Percentiles rank a stretch among this genome's conserved stretches.
Evolutionary conservation across 2,329 filamentous ascomycete species (phyloP).

Genomic region (Aspergillus pseudoterreus): DNA sequence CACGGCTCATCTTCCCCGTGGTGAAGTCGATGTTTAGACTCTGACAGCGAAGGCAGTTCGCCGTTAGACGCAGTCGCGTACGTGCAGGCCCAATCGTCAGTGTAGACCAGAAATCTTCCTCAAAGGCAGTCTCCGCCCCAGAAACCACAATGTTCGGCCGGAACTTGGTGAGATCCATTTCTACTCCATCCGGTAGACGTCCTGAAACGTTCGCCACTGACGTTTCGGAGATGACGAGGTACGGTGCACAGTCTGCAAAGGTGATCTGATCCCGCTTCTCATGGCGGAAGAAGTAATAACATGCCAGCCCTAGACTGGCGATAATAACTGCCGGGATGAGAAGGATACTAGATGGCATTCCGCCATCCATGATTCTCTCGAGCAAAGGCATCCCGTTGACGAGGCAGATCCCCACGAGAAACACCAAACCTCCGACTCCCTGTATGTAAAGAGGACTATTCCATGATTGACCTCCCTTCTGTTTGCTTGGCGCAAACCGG

Average conservation of each 20-base stretch:
- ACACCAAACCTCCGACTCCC: neutral
- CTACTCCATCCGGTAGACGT: conserved; percentile 48
- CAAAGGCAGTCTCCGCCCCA: conserved; percentile 55
- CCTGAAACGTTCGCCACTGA: conserved; percentile 65
- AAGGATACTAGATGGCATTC: too few relatives aligned
- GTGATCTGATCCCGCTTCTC: conserved; percentile 22
- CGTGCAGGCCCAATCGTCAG: conserved; percentile 42
- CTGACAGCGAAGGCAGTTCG: conserved; percentile 66
- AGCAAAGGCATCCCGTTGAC: too few relatives aligned
- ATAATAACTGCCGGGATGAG: neutral
- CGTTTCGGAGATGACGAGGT: conserved; percentile 66
- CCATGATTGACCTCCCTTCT: conserved; percentile 10
- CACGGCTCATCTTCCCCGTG: conserved; percentile 57
- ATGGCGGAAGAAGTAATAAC: neutral
- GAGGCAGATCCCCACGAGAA: too few relatives aligned
- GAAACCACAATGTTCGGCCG: conserved; percentile 69
- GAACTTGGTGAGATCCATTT: conserved; percentile 65
- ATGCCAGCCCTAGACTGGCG: conserved; percentile 2
- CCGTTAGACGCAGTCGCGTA: conserved; percentile 55
- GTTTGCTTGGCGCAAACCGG: conserved; percentile 46
- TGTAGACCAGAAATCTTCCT: conserved; percentile 71
- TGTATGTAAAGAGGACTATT: conserved; percentile 19
- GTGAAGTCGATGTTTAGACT: conserved; percentile 70
- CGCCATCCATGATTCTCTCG: too few relatives aligned
- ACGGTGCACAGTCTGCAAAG: conserved; percentile 48